phyloP scores from a whole-genome alignment of 2,329 filamentous ascomycete genomes.

The Seiridium cupressi region DNA sequence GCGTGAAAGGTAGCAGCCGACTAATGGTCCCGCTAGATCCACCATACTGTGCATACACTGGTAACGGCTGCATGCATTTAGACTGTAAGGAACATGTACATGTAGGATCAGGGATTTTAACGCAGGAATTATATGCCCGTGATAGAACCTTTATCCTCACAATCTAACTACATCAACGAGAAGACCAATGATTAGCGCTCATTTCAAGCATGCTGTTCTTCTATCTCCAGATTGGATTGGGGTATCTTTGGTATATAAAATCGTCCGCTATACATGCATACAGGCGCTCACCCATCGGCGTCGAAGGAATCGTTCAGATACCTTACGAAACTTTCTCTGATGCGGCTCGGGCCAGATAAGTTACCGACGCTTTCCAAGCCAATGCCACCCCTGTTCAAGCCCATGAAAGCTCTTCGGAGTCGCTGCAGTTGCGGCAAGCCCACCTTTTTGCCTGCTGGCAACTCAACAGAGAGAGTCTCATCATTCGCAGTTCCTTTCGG shows the following conservation, averaged over 20 bases:
- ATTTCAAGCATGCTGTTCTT: no score
- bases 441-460: conserved; percentile 63
- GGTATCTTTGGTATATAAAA: background rate
- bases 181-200: no score
- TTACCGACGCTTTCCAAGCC: conserved; percentile 54
- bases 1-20: no score
- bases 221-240: background rate
- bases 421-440: conserved; percentile 76
- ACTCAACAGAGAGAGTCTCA: conserved; percentile 57
- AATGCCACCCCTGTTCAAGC: conserved; percentile 70
- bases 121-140: no score
- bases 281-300: conserved; percentile 43
- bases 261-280: background rate
- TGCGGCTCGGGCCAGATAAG: conserved; percentile 46
- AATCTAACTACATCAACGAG: no score
- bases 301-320: conserved; percentile 67
- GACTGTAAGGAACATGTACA: no score
- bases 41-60: no score
- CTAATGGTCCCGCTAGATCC: no score
- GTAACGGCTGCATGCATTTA: no score
- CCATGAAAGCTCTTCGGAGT: conserved; percentile 73
- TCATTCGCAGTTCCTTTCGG: conserved; percentile 29
- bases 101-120: no score
- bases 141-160: no score
- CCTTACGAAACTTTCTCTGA: conserved; percentile 63